Conservation (phyloP, 108 stramenopile species). For the Cyclostephanos invisitatus region DNA sequence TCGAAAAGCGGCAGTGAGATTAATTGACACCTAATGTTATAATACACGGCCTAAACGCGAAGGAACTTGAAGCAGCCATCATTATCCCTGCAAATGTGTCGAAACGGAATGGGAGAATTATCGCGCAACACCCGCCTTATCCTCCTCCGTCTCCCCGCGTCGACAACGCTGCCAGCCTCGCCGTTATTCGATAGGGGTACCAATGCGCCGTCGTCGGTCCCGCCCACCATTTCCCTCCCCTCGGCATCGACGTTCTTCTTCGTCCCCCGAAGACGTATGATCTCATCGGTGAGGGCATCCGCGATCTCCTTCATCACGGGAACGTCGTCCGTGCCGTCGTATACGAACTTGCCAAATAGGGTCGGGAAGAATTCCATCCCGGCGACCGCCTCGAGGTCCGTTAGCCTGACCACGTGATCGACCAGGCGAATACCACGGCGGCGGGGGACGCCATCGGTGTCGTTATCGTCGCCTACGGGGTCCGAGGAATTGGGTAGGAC, state of each 20-base stretch:
- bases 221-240: neutral
- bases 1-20: too few species aligned
- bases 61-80: constrained; percentile 32
- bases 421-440: constrained; percentile 38
- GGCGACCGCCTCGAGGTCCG: constrained; percentile 77
- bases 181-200: constrained; percentile 8
- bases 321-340: constrained; percentile 14
- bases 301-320: constrained; percentile 37
- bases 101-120: constrained; percentile 34
- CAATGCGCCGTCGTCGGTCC: constrained; percentile 11
- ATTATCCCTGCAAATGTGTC: constrained; percentile 43
- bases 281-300: constrained; percentile 48
- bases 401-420: constrained; percentile 76
- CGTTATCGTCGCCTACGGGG: neutral
- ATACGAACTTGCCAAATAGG: constrained; percentile 22
- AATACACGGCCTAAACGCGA: too few species aligned
- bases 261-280: neutral
- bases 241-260: neutral
- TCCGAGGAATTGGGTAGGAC: constrained; percentile 77
- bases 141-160: constrained; percentile 26
- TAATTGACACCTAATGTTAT: too few species aligned
- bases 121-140: constrained; percentile 30
- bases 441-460: constrained; percentile 4
- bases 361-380: constrained; percentile 79
- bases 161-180: neutral